Conservation (phyloP, 2,329 filamentous ascomycete species). For the Ciborinia camelliae region DNA sequence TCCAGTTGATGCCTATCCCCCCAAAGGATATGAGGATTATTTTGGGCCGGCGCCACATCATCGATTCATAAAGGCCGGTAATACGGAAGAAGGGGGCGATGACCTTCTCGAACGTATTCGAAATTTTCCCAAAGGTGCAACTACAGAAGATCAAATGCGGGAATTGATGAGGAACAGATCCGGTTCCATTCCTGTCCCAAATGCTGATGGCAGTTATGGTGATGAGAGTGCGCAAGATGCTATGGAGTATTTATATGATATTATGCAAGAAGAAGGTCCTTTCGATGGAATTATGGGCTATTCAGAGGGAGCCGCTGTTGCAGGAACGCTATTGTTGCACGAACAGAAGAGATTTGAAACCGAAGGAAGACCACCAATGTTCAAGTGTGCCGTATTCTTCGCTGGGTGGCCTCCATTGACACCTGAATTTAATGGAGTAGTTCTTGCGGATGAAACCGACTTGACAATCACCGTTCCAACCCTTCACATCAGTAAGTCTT, state of each 20-base stretch:
- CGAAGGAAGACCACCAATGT: slow-evolving; percentile 34
- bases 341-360: slow-evolving; percentile 43
- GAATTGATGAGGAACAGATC: slow-evolving; percentile 27
- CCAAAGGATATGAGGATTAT: slow-evolving; percentile 53
- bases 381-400: slow-evolving; percentile 50
- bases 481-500: slow-evolving; percentile 39
- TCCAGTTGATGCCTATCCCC: slow-evolving; percentile 48
- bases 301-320: slow-evolving; percentile 57
- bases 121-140: slow-evolving; percentile 33
- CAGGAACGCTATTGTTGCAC: slow-evolving; percentile 52
- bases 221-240: slow-evolving; percentile 25
- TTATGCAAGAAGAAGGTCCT: slow-evolving; percentile 46
- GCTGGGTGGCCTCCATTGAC: slow-evolving; percentile 53
- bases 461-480: slow-evolving; percentile 51
- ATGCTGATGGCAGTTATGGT: slow-evolving; percentile 18
- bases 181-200: slow-evolving; percentile 20
- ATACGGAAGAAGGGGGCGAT: slow-evolving; percentile 31
- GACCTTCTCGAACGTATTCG: slow-evolving; percentile 35
- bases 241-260: slow-evolving; percentile 35
- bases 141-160: slow-evolving; percentile 34
- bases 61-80: slow-evolving; percentile 52
- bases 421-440: slow-evolving; percentile 44
- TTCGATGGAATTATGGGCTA: slow-evolving; percentile 58
- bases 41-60: slow-evolving; percentile 55
- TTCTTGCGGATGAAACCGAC: slow-evolving; percentile 51